Evolutionary conservation across 176 grass and related monocot genomes (phyloP).

Genomic region (barley (Hordeum vulgare)): DNA sequence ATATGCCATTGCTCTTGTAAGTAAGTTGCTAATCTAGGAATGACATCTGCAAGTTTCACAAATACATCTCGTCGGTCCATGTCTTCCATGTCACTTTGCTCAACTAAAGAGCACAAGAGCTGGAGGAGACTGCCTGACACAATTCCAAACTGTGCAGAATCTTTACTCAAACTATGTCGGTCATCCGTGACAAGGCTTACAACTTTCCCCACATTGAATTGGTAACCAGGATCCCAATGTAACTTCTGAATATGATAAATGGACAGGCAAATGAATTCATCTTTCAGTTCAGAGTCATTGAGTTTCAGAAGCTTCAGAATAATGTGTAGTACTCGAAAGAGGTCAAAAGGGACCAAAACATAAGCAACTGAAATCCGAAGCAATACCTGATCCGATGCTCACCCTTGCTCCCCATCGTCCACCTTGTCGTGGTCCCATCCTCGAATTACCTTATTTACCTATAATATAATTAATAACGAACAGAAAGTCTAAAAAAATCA

Average conservation of each 20-base stretch:
- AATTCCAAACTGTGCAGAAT: conserved; percentile 27
- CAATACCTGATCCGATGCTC: conserved; percentile 3
- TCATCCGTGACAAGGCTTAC: conserved; percentile 6
- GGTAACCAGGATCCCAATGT: conserved; percentile 39
- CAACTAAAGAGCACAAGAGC: conserved; percentile 68
- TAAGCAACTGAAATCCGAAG: neutral
- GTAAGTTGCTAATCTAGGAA: conserved; percentile 46
- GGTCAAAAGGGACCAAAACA: neutral
- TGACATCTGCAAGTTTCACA: conserved; percentile 44
- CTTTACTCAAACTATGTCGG: conserved; percentile 4
- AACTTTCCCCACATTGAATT: conserved; percentile 21
- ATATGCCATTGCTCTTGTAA: conserved; percentile 37
- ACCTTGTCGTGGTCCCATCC: conserved; percentile 9
- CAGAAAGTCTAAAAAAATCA: conserved; percentile 17
- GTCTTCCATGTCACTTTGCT: conserved; percentile 39
- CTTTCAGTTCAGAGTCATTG: conserved; percentile 35
- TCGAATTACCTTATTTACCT: conserved; percentile 41
- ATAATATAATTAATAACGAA: too few relatives aligned
- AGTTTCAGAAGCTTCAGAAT: conserved; percentile 73
- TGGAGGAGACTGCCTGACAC: conserved; percentile 66
- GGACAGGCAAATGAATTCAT: conserved; percentile 46
- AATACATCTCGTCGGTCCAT: conserved; percentile 21
- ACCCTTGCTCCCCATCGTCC: neutral
- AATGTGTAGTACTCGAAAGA: conserved; percentile 60
- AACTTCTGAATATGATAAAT: conserved; percentile 54